Base-by-base conservation (phyloP, 805 yeast genomes). In the Blastobotrys attinorum region DNA sequence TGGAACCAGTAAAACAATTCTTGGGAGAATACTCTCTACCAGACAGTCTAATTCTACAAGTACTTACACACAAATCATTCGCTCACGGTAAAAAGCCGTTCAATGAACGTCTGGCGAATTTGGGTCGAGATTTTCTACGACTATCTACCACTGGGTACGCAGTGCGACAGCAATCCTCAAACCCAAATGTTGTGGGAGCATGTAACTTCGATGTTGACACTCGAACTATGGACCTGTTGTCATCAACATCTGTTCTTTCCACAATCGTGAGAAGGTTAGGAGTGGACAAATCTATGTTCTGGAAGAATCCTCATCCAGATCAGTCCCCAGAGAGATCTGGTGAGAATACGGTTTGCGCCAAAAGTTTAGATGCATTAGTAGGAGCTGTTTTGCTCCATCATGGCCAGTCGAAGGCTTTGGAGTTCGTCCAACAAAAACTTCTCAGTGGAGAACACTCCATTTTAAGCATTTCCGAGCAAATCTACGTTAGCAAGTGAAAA, bases 21-120 rank as follows among this genome's bases (percentile, higher is more conserved):
- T 62, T 82, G 13, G 71, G 67, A 22, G 68, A 73, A 47, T 79
- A 70, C 55, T 51, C 68, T 34, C 66, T 89, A 34, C 70, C 81
- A 3, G 83, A 85, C 55, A 71, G 72, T 4, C 52, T 82, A 46
- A 65, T 82, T 18, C 68, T 87, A 48, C 97, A 90, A 66, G 79
- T 85, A 33, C 67, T 89, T 55, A 89, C 97, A 4, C 97, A 90
- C 67, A 90, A 90, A 66, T 85, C 96, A 18, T 90, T 88, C 70
- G 95, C 94, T 3, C 94, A 86, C 65, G 97, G 96, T 7, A 69
- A 75, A 49, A 78, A 81, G 55, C 96, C 97, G 5, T 86, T 84
- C 66, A 90, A 89, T 65, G 96, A 88, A 60, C 83, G 82, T 61
- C 69, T 90, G 54, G 71, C 86, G 16, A 73, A 81, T 36, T 66